Evolutionary conservation across 1,284 basidiomycete species (phyloP), one percentile per base, ranked within the genome.

Genomic region (Pseudozyma sp.): DNA sequence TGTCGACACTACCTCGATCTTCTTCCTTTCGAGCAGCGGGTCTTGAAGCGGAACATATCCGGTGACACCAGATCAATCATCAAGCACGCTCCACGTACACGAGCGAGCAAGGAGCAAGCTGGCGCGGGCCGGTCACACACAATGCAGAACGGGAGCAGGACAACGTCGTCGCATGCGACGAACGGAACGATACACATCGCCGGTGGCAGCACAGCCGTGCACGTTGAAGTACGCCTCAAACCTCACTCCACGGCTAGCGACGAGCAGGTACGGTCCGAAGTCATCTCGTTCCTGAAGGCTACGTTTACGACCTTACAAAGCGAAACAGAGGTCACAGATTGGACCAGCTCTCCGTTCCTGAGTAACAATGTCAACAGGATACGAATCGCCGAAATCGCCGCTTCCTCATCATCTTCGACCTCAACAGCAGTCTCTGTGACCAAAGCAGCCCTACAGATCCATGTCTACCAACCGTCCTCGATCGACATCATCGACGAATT

Each of bases 391-490:
- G 95, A 90, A 54, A 49, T 54, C 16, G 46, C 59, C n/a, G 17
- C 50, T 5, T 35, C 53, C 8, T 46, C 45, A 30, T 35, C 60
- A 19, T 46, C 31, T 34, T 17, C 54, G 7, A 19, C 42, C 9
- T n/a, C 64, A 8, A n/a, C 52, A 14, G 47, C 85, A 7, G 62
- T 66, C 40, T 66, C 49, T 19, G 65, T 55, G 62, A 49, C 61
- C n/a, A 52, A 33, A 17, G 65, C 19, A 39, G 81, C 35, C 39
- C 51, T 53, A 51, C 75, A 53, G 67, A 90, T 97, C 51, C 93
- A 99, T 81, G 90, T 96, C 7, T 99, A 97, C 81, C 90, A 93
- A 71, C 90, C 92, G 1, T 89, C 89, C 0, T 88, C 90, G 35
- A 85, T 87, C 2, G 91, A 92, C 61, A 86, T 88, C 0, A 88